Base-by-base conservation (phyloP, 257 asterid genomes). In the Avicennia marina region DNA sequence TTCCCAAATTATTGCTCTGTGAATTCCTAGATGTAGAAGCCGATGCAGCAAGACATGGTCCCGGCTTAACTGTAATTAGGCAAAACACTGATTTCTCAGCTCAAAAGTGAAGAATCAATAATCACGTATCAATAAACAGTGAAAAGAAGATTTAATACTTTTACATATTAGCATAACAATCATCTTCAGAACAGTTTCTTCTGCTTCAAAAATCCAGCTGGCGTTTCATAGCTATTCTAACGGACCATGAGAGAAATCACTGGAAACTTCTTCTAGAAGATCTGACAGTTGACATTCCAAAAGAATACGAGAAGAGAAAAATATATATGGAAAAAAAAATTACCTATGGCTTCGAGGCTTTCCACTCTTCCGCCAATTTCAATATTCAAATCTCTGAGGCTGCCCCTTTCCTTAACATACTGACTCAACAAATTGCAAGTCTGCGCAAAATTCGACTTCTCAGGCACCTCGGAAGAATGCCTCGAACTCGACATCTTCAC, bases 391-490 rank as follows among this genome's bases (percentile, higher is more conserved):
- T 81, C 79, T 67, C 65, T 79, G 27, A 86, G 61, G 34, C 41
- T 66, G n/a, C 88, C 85, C 48, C 75, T 81, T 33, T 77, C 77
- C 66, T 84, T 87, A 21, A 87, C 75, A 54, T 64, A 87, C 70
- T 61, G 85, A 62, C 94, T 84, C 85, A 87, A 72, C 16, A 79
- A 86, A 56, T 79, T 84, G 76, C 95, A 87, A 18, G 94, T 84
- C 12, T 70, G 79, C 0, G 62, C 78, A 31, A 87, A 87, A 62
- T 59, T 79, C n/a, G 86, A 66, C 9, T 50, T 70, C 71, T 73
- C 86, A 18, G 74, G 65, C 44, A 56, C 84, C 72, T 71, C 69
- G 0, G 66, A 34, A 21, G 48, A 43, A 0, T 17, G 26, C 7
- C 46, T 46, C 11, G 70, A 41, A 56, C 67, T 60, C 66, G 75